Percentiles rank a stretch among this genome's conserved stretches.
phyloP scores from a whole-genome alignment of 2,329 filamentous ascomycete species.

The Exophiala sideris region DNA sequence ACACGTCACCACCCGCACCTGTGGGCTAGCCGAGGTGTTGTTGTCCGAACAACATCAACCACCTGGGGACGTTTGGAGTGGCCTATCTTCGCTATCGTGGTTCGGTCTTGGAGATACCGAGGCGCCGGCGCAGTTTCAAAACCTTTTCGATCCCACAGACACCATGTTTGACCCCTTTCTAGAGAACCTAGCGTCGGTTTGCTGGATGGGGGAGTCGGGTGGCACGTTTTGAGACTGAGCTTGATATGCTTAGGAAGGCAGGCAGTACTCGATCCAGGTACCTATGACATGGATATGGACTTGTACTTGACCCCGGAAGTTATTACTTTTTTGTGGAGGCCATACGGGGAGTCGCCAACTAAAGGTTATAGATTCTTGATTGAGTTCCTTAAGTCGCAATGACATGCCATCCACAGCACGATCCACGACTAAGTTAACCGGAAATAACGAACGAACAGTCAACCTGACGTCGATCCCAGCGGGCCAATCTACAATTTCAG shows the following conservation, averaged over 20 bases:
- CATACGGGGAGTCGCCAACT: no score
- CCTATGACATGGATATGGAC: no score
- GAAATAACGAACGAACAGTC: no score
- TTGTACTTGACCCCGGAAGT: no score
- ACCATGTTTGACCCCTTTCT: background rate
- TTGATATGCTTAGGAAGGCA: no score
- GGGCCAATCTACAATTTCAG: background rate
- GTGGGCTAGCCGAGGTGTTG: slow-evolving; percentile 2
- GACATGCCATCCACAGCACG: no score
- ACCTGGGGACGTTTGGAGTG: background rate
- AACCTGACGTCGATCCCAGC: no score
- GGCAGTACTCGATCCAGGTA: no score
- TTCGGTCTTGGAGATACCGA: background rate
- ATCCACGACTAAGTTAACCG: no score
- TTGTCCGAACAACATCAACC: slow-evolving; percentile 1
- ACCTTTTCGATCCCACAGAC: slow-evolving; percentile 4
- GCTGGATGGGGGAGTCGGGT: background rate
- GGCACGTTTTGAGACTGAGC: background rate
- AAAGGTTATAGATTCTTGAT: no score
- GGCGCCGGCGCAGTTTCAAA: background rate
- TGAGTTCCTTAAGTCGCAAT: no score
- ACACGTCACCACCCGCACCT: background rate
- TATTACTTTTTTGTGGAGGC: no score
- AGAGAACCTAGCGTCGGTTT: background rate
- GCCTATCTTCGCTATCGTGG: background rate